Evolutionary conservation across 345 rosid genomes (phyloP).

Genomic region (Cardamine chenopodiifolia): DNA sequence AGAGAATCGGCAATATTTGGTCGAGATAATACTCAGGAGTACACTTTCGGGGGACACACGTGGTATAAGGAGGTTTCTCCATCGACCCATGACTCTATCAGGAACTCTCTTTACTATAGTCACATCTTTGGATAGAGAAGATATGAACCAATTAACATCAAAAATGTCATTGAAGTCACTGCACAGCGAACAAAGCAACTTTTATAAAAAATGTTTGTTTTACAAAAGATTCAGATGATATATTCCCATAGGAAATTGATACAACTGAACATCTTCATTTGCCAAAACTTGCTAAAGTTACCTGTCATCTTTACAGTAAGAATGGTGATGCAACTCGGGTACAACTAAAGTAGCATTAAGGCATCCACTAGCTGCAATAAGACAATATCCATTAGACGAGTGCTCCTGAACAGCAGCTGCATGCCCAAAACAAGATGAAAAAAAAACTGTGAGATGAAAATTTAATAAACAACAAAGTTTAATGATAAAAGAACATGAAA

Average conservation of each 20-base stretch:
- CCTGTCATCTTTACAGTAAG: slow-evolving; percentile 99
- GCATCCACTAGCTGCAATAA: slow-evolving; percentile 97
- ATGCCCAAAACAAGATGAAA: slow-evolving; percentile 30
- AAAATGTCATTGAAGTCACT: slow-evolving; percentile 90
- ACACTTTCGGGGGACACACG: slow-evolving; percentile 98
- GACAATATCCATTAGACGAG: slow-evolving; percentile 89
- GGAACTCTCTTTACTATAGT: slow-evolving; percentile 96
- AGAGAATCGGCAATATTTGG: slow-evolving; percentile 89
- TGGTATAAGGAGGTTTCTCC: slow-evolving; percentile 97
- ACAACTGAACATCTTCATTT: not conserved
- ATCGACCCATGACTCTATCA: slow-evolving; percentile 85
- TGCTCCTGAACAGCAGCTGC: slow-evolving; percentile 69
- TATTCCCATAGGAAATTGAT: not conserved
- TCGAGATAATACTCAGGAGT: slow-evolving; percentile 90
- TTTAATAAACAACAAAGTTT: not conserved
- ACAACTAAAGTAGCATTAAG: slow-evolving; percentile 91
- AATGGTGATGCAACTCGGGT: slow-evolving; percentile 95
- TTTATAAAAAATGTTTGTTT: slow-evolving; percentile 7
- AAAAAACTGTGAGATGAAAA: not conserved
- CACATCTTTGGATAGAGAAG: slow-evolving; percentile 84
- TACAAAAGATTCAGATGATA: slow-evolving; percentile 1
- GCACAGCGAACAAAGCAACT: slow-evolving; percentile 44
- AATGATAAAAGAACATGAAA: not conserved
- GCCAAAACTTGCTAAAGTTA: slow-evolving; percentile 33
- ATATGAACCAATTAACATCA: slow-evolving; percentile 91